Conservation (phyloP, 2,329 filamentous ascomycete species). For the Phoma sp. region DNA sequence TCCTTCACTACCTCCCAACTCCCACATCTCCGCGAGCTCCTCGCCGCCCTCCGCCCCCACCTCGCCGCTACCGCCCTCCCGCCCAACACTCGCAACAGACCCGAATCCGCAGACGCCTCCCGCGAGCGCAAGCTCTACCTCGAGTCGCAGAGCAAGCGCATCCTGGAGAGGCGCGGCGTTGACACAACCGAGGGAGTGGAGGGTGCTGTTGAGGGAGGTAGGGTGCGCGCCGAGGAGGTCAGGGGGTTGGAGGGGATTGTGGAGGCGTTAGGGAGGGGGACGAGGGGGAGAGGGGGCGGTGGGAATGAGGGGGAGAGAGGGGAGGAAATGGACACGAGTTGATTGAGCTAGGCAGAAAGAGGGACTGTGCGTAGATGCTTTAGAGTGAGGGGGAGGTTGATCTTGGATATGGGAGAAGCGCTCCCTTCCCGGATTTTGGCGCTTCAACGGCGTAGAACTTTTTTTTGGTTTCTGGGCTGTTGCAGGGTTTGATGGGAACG, state of each 20-base stretch:
- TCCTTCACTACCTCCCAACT: slow-evolving; percentile 84
- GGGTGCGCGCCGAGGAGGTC: slow-evolving; percentile 38
- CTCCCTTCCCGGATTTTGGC: no score
- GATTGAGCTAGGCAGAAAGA: background rate
- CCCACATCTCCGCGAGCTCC: slow-evolving; percentile 74
- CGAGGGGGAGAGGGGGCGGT: background rate
- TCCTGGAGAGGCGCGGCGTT: slow-evolving; percentile 75
- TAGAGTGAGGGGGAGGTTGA: no score
- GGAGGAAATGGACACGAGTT: slow-evolving; percentile 37
- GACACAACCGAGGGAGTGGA: slow-evolving; percentile 55
- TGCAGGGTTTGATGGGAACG: no score
- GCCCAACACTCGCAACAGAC: background rate
- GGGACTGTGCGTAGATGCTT: no score
- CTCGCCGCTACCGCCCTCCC: slow-evolving; percentile 53
- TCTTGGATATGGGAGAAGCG: no score
- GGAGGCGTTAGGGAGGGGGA: slow-evolving; percentile 17
- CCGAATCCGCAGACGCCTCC: slow-evolving; percentile 55
- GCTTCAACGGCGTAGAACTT: no score
- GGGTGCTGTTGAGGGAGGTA: slow-evolving; percentile 32
- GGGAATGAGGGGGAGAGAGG: background rate
- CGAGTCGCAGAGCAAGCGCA: slow-evolving; percentile 76
- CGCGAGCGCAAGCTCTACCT: slow-evolving; percentile 81
- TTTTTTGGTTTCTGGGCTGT: no score
- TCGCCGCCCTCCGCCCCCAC: slow-evolving; percentile 71
- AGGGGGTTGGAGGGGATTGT: slow-evolving; percentile 40